These are phyloP conservation scores for Neoboletus magnificus DNA, from an alignment of 768 basidiomycete species.

Conservation along the genomic window DNA sequence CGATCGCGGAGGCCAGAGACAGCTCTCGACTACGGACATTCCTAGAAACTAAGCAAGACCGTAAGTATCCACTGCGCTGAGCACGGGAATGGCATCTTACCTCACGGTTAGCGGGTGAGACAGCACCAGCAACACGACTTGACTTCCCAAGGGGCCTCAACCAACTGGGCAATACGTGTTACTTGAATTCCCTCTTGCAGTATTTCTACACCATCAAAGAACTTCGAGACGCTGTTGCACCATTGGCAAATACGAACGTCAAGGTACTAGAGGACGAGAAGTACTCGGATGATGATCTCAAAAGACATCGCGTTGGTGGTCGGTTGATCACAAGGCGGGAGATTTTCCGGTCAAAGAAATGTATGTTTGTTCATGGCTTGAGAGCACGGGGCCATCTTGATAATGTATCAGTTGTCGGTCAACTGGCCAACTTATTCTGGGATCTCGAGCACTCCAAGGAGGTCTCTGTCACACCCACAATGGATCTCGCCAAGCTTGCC, in stretches of 20 bases:
- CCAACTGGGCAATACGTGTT: conserved; percentile 87
- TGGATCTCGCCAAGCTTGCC: conserved; percentile 88
- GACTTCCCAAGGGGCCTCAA: conserved; percentile 85
- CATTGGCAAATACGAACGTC: conserved; percentile 50
- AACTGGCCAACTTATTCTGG: conserved; percentile 76
- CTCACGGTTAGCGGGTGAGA: conserved; percentile 56
- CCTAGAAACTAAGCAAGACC: conserved; percentile 63
- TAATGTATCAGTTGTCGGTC: conserved; percentile 61
- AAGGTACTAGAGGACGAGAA: conserved; percentile 67
- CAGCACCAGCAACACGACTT: conserved; percentile 45
- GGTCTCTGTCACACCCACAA: conserved; percentile 73
- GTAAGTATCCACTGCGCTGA: conserved; percentile 46
- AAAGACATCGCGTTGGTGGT: conserved; percentile 84
- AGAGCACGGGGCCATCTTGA: conserved; percentile 7
- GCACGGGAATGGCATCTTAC: conserved; percentile 1
- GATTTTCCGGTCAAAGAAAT: conserved; percentile 80
- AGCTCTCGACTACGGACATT: conserved; percentile 70
- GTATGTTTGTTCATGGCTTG: conserved; percentile 43
- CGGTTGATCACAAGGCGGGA: conserved; percentile 77
- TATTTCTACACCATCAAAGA: conserved; percentile 97
- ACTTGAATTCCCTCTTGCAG: conserved; percentile 73
- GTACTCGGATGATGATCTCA: conserved; percentile 75
- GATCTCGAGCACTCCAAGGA: conserved; percentile 65
- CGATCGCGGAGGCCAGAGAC: conserved; percentile 72
- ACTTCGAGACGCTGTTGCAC: conserved; percentile 70